A percentile compares a stretch with the other conserved stretches of the same genome.
Conservation (phyloP, 495 filamentous ascomycete species). For the Aspergillus indologenus region DNA sequence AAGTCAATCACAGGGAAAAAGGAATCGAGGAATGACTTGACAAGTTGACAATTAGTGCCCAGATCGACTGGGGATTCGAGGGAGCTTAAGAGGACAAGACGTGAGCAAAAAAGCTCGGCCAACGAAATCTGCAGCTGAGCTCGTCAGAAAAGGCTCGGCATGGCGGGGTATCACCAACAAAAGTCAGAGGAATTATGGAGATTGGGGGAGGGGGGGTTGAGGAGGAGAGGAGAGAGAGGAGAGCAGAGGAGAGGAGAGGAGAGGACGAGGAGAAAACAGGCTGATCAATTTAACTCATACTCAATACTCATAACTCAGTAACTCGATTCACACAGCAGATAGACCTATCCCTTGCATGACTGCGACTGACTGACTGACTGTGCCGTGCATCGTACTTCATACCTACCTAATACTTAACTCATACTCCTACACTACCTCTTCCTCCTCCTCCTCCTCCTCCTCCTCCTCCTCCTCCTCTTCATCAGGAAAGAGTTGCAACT, state of each 20-base stretch:
- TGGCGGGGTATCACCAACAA: slow-evolving; percentile 10
- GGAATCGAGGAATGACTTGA: not conserved
- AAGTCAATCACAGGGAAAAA: not conserved
- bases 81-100: not conserved
- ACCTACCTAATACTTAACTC: no score
- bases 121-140: not conserved
- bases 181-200: not conserved
- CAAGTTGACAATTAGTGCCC: not conserved
- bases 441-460: no score
- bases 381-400: no score
- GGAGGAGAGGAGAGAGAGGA: no score
- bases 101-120: not conserved
- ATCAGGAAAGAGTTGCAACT: no score
- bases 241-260: no score
- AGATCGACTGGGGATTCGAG: not conserved
- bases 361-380: not conserved
- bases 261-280: not conserved
- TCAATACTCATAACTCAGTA: no score
- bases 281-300: not conserved
- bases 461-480: no score
- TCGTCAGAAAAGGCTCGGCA: slow-evolving; percentile 12
- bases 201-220: no score
- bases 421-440: no score
- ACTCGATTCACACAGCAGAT: not conserved
- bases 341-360: slow-evolving; percentile 1